phyloP scores from a whole-genome alignment of 1,284 basidiomycete genomes.

The Cryptococcus sp. region DNA sequence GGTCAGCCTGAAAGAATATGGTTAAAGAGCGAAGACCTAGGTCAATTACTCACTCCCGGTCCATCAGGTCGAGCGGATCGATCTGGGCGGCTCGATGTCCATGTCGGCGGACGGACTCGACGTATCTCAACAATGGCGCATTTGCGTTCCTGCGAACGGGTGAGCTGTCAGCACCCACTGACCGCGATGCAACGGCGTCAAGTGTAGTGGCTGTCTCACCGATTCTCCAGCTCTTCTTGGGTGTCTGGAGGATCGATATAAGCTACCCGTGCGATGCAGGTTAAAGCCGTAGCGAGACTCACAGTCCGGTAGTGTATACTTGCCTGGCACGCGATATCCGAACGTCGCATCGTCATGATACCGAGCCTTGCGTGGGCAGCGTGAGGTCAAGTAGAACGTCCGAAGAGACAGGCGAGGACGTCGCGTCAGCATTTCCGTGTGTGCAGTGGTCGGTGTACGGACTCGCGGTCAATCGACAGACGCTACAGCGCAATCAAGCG shows the following conservation, averaged over 20 bases:
- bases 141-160: conserved; percentile 61
- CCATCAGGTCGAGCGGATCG: conserved; percentile 81
- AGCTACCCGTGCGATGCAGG: not conserved
- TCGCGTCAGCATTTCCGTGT: no score
- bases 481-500: no score
- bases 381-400: no score
- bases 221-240: conserved; percentile 68
- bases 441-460: no score
- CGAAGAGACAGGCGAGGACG: no score
- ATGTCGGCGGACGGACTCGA: conserved; percentile 71
- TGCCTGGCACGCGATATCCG: conserved; percentile 69
- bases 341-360: conserved; percentile 80
- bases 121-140: conserved; percentile 78
- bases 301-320: conserved; percentile 75
- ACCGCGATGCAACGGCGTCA: not conserved
- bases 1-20: not conserved
- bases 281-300: conserved; percentile 44
- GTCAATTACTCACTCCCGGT: conserved; percentile 64
- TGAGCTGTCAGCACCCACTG: not conserved
- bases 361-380: no score
- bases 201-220: conserved; percentile 14
- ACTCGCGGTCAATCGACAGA: no score
- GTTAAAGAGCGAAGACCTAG: no score
- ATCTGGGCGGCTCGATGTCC: conserved; percentile 59
- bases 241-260: conserved; percentile 61